Percentiles rank a stretch among this genome's conserved stretches.
Conservation (phyloP, 805 yeast genomes). For the Jamesozyma spencerorum region DNA sequence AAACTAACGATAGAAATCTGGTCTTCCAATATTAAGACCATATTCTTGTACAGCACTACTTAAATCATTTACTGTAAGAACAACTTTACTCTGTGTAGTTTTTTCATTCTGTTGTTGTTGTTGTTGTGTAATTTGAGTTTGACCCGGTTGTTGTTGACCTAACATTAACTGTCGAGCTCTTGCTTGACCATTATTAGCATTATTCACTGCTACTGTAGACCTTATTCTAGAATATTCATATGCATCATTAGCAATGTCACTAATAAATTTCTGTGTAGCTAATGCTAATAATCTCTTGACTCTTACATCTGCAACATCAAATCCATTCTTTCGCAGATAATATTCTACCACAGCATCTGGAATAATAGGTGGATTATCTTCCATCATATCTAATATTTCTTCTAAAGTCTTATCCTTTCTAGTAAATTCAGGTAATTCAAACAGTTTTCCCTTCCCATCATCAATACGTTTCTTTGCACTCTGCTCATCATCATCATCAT, state of each 20-base stretch:
- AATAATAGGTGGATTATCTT: conserved; percentile 88
- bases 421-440: conserved; percentile 57
- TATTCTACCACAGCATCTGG: conserved; percentile 96
- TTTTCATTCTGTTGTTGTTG: conserved; percentile 38
- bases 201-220: conserved; percentile 78
- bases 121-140: conserved; percentile 29
- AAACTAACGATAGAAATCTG: conserved; percentile 78
- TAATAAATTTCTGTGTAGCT: conserved; percentile 91
- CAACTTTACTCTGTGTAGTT: conserved; percentile 55
- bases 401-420: conserved; percentile 73
- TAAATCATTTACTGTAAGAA: conserved; percentile 85
- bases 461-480: conserved; percentile 15
- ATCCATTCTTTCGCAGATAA: conserved; percentile 76
- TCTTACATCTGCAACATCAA: conserved; percentile 67
- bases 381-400: conserved; percentile 82
- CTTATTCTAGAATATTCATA: conserved; percentile 91
- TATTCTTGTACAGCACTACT: conserved; percentile 90
- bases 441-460: conserved; percentile 27
- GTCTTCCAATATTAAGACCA: conserved; percentile 80
- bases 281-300: conserved; percentile 79
- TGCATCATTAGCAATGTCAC: conserved; percentile 93
- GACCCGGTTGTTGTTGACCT: conserved; percentile 46
- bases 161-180: conserved; percentile 71
- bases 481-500: conserved; percentile 10
- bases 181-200: conserved; percentile 76